Conservation (phyloP, 73 alveolate species). For the Symbiodinium pilosum region DNA sequence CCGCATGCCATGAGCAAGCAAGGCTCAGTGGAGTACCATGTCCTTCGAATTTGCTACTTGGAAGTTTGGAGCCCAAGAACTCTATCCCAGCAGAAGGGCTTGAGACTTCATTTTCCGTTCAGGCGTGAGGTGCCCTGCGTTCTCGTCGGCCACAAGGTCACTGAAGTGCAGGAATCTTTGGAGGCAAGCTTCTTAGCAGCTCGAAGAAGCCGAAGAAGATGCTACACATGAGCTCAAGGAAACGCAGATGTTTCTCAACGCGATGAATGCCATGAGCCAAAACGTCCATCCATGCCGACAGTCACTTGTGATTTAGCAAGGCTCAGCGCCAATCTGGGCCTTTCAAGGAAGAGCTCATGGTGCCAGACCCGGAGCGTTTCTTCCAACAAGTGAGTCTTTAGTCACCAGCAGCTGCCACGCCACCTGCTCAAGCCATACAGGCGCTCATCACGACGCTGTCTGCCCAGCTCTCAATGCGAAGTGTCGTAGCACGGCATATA, state of each 20-base stretch:
- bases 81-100: not conserved
- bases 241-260: not conserved
- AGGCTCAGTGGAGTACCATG: slow-evolving; percentile 98
- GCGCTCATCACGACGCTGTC: not conserved
- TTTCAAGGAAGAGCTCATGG: slow-evolving; percentile 98
- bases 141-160: slow-evolving; percentile 99
- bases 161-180: slow-evolving; percentile 99
- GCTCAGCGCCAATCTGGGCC: slow-evolving; percentile 99
- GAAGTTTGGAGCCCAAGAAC: slow-evolving; percentile 95
- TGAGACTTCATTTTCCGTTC: not conserved
- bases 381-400: too few relatives aligned
- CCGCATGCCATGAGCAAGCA: too few relatives aligned
- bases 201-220: not conserved
- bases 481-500: not conserved
- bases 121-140: slow-evolving; percentile 98
- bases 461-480: not conserved
- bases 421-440: not conserved
- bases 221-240: too few relatives aligned
- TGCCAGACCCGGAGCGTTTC: too few relatives aligned
- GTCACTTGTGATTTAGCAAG: not conserved
- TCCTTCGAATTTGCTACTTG: slow-evolving; percentile 99
- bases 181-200: too few relatives aligned
- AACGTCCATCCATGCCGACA: too few relatives aligned
- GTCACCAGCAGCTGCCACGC: too few relatives aligned
- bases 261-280: not conserved